Evolutionary conservation across 352 stramenopile species (phyloP), one percentile per base, ranked within the genome.

Genomic region (Globisporangium barbulae): DNA sequence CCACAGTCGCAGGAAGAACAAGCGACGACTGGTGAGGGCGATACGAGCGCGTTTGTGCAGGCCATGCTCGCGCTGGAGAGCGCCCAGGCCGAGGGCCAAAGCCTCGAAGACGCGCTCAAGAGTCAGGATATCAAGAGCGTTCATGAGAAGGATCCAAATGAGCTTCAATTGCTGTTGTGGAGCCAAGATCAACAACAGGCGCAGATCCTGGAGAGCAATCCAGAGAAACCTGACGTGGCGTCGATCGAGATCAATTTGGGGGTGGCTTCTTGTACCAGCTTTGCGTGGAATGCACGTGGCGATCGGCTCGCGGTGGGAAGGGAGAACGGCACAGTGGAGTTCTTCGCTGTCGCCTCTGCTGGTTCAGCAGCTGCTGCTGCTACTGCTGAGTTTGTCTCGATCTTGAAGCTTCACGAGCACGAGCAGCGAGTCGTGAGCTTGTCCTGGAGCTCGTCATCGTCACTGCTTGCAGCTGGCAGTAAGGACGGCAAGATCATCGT

Each of bases 401-500:
- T 63, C 19, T 47, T 64, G 41, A 70, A 56, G 9, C 72, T 81
- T 55, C 79, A 89, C 37, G 81, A 93, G 37, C 79, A 89, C 55
- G 71, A 75, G n/a, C 77, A 89, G 22, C 28, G 21, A 0, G 67
- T 90, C 6, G 73, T 74, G 2, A 58, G 67, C 8, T 5, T 90
- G n/a, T 58, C 71, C 3, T 91, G 84, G 84, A 62, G 68, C 28
- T 15, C 49, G 5, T 44, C 49, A 22, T 19, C 10, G 64, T 49
- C 31, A 3, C 55, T 87, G 41, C 59, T 89, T 17, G 79, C 79
- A 12, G 84, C 76, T n/a, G 79, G 78, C 2, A 64, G 64, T 21
- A 68, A 79, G 56, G 69, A 78, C 8, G 79, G 79, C n/a, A 76
- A 80, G 53, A 75, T 91, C 21, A 72, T 86, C 19, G 68, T 91